Conservation (phyloP, 257 asterid genomes). For the Solanum peruvianum region DNA sequence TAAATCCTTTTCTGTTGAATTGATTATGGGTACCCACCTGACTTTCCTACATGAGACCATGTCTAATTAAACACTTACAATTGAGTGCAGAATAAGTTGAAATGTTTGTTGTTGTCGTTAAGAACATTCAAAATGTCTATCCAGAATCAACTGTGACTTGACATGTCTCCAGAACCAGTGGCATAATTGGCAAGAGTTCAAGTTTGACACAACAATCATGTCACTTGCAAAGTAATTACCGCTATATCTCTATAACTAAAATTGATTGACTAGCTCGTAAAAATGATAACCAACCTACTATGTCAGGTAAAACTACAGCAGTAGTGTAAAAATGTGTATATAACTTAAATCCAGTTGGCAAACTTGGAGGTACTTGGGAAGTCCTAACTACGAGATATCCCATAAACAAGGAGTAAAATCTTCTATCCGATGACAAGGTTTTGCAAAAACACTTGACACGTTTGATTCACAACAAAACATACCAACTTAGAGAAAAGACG, state of each 20-base stretch:
- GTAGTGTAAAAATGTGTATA: neutral
- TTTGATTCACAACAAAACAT: neutral
- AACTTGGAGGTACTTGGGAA: neutral
- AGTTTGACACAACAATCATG: neutral
- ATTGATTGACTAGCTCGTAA: neutral
- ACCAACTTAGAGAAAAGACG: neutral
- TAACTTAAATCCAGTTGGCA: neutral
- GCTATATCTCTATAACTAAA: neutral
- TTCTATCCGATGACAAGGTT: neutral
- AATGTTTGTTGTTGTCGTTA: neutral
- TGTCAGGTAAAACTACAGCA: neutral
- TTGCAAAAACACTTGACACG: neutral
- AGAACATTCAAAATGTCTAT: neutral
- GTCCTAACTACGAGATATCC: neutral
- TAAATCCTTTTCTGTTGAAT: neutral
- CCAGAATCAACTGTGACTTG: neutral
- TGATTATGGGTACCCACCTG: neutral
- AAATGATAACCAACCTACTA: neutral
- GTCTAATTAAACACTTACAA: neutral
- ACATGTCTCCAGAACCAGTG: neutral
- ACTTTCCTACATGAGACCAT: neutral
- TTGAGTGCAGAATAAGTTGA: neutral
- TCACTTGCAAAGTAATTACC: neutral
- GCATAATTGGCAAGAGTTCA: neutral
- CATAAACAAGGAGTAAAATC: neutral